Base-by-base conservation (phyloP, 2,329 filamentous ascomycete genomes). In the Cladobotryum mycophilum region DNA sequence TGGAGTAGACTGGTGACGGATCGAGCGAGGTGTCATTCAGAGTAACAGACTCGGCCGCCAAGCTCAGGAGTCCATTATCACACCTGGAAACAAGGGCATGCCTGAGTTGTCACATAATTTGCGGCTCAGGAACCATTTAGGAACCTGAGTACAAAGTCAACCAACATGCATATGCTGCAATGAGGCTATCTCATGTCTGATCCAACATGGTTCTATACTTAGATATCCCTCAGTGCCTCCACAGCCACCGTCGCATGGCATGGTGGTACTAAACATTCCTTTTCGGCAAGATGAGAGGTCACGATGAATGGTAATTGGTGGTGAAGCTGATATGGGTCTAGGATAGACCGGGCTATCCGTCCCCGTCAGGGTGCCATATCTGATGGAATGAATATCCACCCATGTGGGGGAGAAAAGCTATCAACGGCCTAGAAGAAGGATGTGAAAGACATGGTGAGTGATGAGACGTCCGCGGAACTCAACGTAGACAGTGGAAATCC, bases 281-380 rank as follows among this genome's bases (percentile, higher is more conserved):
- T 41, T 42, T 42, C 12, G 15, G 15, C 40, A 18, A 13, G 40
- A 22, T 13, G 8, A 13, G 13, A 45, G 50, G 20, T 33, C 17
- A 38, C 17, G 41, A 48, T 48, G 49, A 20, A 44, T 44, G 45
- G 25, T 17, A 25, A 44, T 47, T 52, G 45, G 44, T 47, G 45
- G 49, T 52, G 45, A 45, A 34, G 35, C 34, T 47, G 37, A 25
- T 38, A 36, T 35, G 25, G 41, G 25, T 30, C 25, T 30, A 30
- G 25, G 25, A 30, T 30, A 30, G 25, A 30, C 25, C 25, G 25
- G 25, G 25, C 6, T 30, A 30, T 30, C 25, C 25, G 25, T 11
- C 25, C 25, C 25, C 25, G 20, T 30, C 30, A 45, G 48, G 44
- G 45, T 25, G 41, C 46, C 35, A 35, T 22, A 20, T 34, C 50